These are phyloP conservation scores for Opeltia flavorubescens DNA, from an alignment of 495 filamentous ascomycete genomes.

Conservation along the genomic window DNA sequence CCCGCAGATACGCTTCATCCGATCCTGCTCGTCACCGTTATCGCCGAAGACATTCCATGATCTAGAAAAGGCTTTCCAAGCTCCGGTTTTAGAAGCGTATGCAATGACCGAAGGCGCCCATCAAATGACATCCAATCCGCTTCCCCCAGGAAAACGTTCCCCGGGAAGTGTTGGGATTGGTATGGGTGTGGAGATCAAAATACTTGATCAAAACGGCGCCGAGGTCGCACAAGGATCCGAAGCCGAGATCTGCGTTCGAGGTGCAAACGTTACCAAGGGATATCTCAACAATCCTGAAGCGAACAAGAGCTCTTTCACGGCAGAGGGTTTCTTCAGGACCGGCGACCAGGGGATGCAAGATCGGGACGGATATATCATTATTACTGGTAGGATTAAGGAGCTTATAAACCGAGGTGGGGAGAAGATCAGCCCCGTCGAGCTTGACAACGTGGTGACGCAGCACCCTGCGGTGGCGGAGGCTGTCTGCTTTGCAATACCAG, in stretches of 20 bases:
- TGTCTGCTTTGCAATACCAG: constrained; percentile 59
- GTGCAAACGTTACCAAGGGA: constrained; percentile 67
- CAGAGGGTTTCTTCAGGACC: constrained; percentile 63
- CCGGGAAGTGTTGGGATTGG: constrained; percentile 69
- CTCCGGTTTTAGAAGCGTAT: constrained; percentile 77
- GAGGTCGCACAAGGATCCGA: constrained; percentile 48
- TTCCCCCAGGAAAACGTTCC: constrained; percentile 55
- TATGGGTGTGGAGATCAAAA: constrained; percentile 67
- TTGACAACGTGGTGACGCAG: constrained; percentile 61
- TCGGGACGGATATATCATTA: constrained; percentile 56
- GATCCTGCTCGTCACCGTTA: constrained; percentile 71
- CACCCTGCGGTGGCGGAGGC: constrained; percentile 60
- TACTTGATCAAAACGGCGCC: constrained; percentile 51
- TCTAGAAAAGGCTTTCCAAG: constrained; percentile 54
- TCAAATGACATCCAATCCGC: constrained; percentile 79
- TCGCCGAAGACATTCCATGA: constrained; percentile 64
- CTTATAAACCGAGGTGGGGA: constrained; percentile 75
- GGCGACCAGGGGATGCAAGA: constrained; percentile 72
- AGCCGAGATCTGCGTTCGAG: constrained; percentile 66
- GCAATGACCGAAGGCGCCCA: constrained; percentile 87
- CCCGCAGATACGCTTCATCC: constrained; percentile 69
- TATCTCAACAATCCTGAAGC: constrained; percentile 70
- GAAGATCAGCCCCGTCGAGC: constrained; percentile 71
- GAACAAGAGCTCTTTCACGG: constrained; percentile 54
- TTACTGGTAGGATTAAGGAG: constrained; percentile 74